Base-by-base conservation (phyloP, 148 eudicot species). In the Gaultheria prostrata region DNA sequence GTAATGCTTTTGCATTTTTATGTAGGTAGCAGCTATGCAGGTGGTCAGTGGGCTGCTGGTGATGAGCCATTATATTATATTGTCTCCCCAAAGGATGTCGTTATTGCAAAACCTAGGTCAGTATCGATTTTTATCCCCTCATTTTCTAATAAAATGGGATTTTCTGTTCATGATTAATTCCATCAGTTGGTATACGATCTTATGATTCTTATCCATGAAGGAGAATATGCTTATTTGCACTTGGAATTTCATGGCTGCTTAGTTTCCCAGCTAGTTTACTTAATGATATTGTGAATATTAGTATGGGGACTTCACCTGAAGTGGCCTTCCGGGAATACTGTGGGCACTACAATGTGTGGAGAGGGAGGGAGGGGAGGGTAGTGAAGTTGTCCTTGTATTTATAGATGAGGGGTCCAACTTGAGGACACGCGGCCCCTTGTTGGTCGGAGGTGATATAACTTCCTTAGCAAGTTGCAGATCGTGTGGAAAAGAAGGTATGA, bases 91-190 rank as follows among this genome's bases (percentile, higher is more conserved):
- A 96, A 96, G 90, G 99, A 96, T 85, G 93, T 96, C 74, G 93
- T 96, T 59, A 92, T 96, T 87, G 99, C 99, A 71, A 96, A 94
- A 89, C 99, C 99, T 78, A 93, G 99, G 99, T 94, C 82, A 77
- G 91, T 86, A 59, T 80, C 69, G 20, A 33, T 51, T 20, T 21
- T 53, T 14, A 24, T 70, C 50, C 35, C 67, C 48, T 71, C 32
- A 26, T 18, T 67, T 78, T 65, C 8, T 26, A 57, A 11, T 21
- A 15, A 67, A 78, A 49, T 70, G 13, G 11, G 24, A 63, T 21
- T 57, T 49, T 54, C 24, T 32, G 13, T 51, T 74, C 35, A 26
- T 39, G 45, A 46, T 85, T 28, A 21, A 57, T 74, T 82, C 10
- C 2, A 18, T 50, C 54, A 4, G n/a, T 26, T 20, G 24, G 13